Base-by-base conservation (phyloP, 2,329 filamentous ascomycete species). In the Botrytis fabae region DNA sequence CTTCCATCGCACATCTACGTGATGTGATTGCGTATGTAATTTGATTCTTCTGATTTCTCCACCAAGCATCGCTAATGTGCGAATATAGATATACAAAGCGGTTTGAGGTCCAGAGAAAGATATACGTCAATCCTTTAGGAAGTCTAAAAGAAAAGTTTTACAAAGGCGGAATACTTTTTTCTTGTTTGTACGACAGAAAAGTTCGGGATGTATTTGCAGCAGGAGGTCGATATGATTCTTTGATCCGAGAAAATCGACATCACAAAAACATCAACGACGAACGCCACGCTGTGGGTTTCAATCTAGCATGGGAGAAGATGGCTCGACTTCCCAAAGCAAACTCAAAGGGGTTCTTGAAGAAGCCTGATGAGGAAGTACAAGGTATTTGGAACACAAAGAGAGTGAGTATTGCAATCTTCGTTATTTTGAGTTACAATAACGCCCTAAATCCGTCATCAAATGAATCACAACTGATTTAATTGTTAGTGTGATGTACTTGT, bases 141-240 rank as follows among this genome's bases (percentile, higher is more conserved):
- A 97, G 93, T 81, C 89, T 97, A 79, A 97, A 97, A 79, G 95
- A 98, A 80, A 92, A 91, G 73, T 98, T 98, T 80, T 99, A 96
- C 81, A 85, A 89, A 28, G 92, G 92, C 1, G 95, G 95, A 12
- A 86, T 98, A 42, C 85, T 98, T 61, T 98, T 99, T 80, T 93
- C 97, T 75, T 98, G 94, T 79, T 84, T 98, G 2, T 94, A 95
- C 76, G 95, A 98, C 80, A 91, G 89, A 75, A 97, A 94, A 80
- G 88, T 91, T 75, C 91, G 89, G 77, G 92, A 96, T 77, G 93
- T 98, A 0, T 94, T 98, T 79, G 96, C 95, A 9, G 96, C 95
- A 46, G 96, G 97, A 69, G 96, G 96, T 3, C 90, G 96, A 66
- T 99, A 99, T 80, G 97, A 99, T 81, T 90, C 90, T 65, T 84